Percentiles rank a stretch among this genome's conserved stretches.
These are phyloP conservation scores for Mycena leptocephala DNA, from an alignment of 768 basidiomycete species.

Conservation along the genomic window DNA sequence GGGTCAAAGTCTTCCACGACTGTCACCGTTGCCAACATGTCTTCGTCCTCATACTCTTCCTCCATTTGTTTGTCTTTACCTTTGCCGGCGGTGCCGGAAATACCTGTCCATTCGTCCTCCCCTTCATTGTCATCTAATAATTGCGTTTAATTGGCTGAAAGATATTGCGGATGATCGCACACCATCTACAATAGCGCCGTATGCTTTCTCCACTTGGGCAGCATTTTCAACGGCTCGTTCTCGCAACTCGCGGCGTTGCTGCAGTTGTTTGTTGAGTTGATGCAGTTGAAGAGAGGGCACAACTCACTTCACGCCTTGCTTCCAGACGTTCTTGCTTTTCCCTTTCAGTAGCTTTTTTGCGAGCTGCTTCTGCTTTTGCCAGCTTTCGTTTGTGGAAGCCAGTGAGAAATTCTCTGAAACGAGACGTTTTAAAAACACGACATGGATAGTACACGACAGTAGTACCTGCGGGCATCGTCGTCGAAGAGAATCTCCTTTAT, in stretches of 20 bases:
- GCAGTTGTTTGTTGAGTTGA: constrained; percentile 33
- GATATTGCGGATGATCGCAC: constrained; percentile 29
- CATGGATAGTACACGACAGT: constrained; percentile 13
- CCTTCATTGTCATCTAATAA: constrained; percentile 57
- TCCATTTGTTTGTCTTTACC: constrained; percentile 61
- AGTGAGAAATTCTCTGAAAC: constrained; percentile 86
- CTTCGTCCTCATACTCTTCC: constrained; percentile 87
- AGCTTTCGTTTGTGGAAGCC: constrained; percentile 96
- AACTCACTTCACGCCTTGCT: constrained; percentile 81
- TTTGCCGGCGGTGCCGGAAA: constrained; percentile 48
- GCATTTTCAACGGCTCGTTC: constrained; percentile 88
- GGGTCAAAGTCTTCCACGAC: constrained; percentile 95
- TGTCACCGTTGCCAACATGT: constrained; percentile 90
- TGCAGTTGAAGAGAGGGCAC: constrained; percentile 26
- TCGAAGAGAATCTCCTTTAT: constrained; percentile 90
- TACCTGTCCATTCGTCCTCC: constrained; percentile 67
- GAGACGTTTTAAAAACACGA: constrained; percentile 34
- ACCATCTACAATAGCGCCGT: constrained; percentile 66
- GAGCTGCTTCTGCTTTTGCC: constrained; percentile 84
- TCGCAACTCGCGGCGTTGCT: constrained; percentile 87
- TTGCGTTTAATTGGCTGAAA: constrained; percentile 29
- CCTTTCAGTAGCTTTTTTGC: constrained; percentile 80
- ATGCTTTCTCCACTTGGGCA: constrained; percentile 82
- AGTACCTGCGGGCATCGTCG: constrained; percentile 85
- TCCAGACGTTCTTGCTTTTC: constrained; percentile 86